Evolutionary conservation across 441 rosid genomes (phyloP).

Genomic region (Gossypium aridum): DNA sequence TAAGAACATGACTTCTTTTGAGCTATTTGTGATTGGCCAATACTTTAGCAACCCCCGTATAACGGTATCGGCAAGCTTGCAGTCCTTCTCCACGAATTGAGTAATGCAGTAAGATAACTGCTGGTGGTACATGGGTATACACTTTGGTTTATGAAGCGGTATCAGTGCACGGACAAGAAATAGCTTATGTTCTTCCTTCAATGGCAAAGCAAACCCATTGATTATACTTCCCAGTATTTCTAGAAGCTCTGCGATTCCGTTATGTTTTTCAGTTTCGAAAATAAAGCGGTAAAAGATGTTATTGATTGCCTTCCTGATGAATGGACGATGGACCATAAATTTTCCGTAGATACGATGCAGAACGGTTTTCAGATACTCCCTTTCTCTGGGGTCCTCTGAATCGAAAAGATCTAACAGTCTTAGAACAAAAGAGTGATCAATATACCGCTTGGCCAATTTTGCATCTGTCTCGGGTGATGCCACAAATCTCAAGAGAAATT

Average conservation of each 20-base stretch:
- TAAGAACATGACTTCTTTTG: slow-evolving; percentile 75
- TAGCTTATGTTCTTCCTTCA: slow-evolving; percentile 75
- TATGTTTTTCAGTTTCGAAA: slow-evolving; percentile 87
- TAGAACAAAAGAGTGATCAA: slow-evolving; percentile 66
- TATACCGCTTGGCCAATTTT: slow-evolving; percentile 55
- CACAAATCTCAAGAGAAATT: slow-evolving; percentile 54
- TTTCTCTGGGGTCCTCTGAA: slow-evolving; percentile 58
- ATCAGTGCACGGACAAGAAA: slow-evolving; percentile 64
- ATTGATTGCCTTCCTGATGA: slow-evolving; percentile 82
- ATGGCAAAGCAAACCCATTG: slow-evolving; percentile 64
- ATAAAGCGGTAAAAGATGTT: slow-evolving; percentile 71
- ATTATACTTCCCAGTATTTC: slow-evolving; percentile 82
- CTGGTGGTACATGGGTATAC: slow-evolving; percentile 62
- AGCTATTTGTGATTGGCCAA: slow-evolving; percentile 70
- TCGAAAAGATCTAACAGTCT: slow-evolving; percentile 74
- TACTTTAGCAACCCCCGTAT: slow-evolving; percentile 59
- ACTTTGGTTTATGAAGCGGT: slow-evolving; percentile 70
- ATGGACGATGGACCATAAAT: slow-evolving; percentile 92
- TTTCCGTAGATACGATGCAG: slow-evolving; percentile 87
- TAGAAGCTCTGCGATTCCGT: slow-evolving; percentile 74
- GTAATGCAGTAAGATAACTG: slow-evolving; percentile 70
- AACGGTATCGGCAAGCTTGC: slow-evolving; percentile 69
- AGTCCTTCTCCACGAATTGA: slow-evolving; percentile 67
- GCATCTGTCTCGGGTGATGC: slow-evolving; percentile 75
- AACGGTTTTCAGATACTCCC: slow-evolving; percentile 66